Evolutionary conservation across 2,329 filamentous ascomycete species (phyloP).

Genomic region (Fusarium falciforme): DNA sequence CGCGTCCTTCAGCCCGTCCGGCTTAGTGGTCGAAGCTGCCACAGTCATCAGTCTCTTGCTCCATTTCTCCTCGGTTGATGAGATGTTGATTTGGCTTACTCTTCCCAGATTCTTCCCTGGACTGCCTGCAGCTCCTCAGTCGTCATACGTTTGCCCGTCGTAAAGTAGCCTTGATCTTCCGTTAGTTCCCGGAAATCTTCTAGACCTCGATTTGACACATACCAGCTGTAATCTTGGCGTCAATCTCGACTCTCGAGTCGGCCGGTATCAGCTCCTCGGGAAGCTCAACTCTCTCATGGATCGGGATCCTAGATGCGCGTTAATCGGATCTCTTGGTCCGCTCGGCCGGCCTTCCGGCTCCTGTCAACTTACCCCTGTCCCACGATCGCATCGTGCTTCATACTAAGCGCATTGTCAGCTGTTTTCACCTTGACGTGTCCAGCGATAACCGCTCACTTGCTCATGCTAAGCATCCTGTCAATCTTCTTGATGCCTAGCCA

Average conservation of each 20-base stretch:
- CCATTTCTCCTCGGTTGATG: slow-evolving; percentile 16
- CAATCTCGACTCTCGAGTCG: slow-evolving; percentile 97
- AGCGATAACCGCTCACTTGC: slow-evolving; percentile 73
- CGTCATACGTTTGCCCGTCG: slow-evolving; percentile 89
- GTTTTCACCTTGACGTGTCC: slow-evolving; percentile 21
- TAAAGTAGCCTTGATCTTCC: slow-evolving; percentile 72
- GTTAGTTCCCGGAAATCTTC: slow-evolving; percentile 33
- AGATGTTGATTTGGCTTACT: slow-evolving; percentile 56
- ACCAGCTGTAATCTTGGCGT: slow-evolving; percentile 97
- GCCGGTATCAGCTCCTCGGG: slow-evolving; percentile 94
- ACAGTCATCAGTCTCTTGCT: slow-evolving; percentile 36
- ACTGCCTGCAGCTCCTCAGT: slow-evolving; percentile 87
- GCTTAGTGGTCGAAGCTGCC: slow-evolving; percentile 56
- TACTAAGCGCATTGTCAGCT: slow-evolving; percentile 62
- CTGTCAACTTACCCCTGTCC: slow-evolving; percentile 72
- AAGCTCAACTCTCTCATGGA: slow-evolving; percentile 89
- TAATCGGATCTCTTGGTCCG: slow-evolving; percentile 20
- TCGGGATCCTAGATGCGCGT: slow-evolving; percentile 72
- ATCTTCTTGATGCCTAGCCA: slow-evolving; percentile 99
- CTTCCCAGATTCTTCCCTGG: slow-evolving; percentile 92
- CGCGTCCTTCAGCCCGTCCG: slow-evolving; percentile 17
- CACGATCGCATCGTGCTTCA: slow-evolving; percentile 92
- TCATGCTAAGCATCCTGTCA: slow-evolving; percentile 98
- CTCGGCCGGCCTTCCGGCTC: slow-evolving; percentile 1
- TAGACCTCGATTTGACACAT: slow-evolving; percentile 48